Base-by-base conservation (phyloP, 2,329 filamentous ascomycete genomes). In the Talaromyces amestolkiae region DNA sequence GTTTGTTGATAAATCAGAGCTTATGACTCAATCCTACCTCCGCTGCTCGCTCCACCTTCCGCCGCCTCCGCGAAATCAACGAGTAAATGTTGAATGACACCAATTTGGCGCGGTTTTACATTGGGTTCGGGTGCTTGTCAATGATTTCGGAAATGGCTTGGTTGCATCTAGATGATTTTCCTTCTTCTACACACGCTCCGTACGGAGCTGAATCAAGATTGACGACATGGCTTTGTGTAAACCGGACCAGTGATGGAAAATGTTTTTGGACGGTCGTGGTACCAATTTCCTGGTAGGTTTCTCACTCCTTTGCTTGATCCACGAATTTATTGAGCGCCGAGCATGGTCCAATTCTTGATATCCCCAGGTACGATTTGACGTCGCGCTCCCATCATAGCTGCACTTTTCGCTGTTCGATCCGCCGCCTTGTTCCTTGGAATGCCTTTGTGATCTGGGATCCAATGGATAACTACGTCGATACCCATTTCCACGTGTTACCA, bases 21-120 rank as follows among this genome's bases (percentile, higher is more conserved):
- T n/a, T n/a, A n/a, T n/a, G n/a, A n/a, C n/a, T n/a, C n/a, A n/a
- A n/a, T n/a, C n/a, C 93, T 77, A 93, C 93, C 72, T 93, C 92
- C 77, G 92, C 93, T 77, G 96, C 93, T 84, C 89, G 93, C 84
- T 97, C 93, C 76, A 97, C 93, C 77, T 93, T 97, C 84, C 91
- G 93, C 85, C 91, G 93, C 89, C 87, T 97, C 85, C 91, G 93
- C 82, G 93, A 97, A 86, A 96, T 97, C 85, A 91, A 91, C 80
- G 93, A 97, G 89, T 92, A 66, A 66, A 64, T 47, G 56, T 53
- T 56, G 60, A 41, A 63, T 53, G 64, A 56, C 60, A 63, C 63
- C 96, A 84, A 66, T 63, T 66, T 62, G 64, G 64, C 64, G 64
- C 64, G 62, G 58, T 61, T 63, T 59, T 58, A 56, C 51, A 59